Evolutionary conservation across 345 rosid genomes (phyloP), one percentile per base, ranked within the genome.

Genomic region (Mallotus nudiflorus): DNA sequence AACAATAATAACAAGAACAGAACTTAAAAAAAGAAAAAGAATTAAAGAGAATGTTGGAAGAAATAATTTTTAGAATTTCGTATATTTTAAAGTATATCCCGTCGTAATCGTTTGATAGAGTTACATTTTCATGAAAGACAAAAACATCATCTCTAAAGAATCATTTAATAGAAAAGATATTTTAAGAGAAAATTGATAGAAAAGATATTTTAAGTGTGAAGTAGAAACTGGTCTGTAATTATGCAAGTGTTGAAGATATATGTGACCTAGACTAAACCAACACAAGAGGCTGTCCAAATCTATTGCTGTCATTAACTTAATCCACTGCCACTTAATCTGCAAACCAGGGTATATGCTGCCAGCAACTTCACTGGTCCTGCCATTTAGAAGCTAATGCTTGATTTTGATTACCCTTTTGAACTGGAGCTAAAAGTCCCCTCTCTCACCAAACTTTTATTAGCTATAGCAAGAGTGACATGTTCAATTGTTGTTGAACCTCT

Each of bases 381-480:
- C 37, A 40, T 27, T 44, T 27, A 65, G 50, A 25, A 70, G 29
- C 69, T n/a, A 33, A 33, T 33, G 6, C 37, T 33, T n/a, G n/a
- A n/a, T n/a, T 67, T 69, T 44, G 50, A 71, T 73, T 76, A 71
- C 33, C 48, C 64, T 0, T 12, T 76, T 67, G 82, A 80, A 76
- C 48, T 64, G 64, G 73, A 53, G 66, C 77, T 71, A 67, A 68
- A 39, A 4, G 68, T 68, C 62, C 61, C 54, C 58, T 37, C 48
- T 71, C 72, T 37, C 59, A 83, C 81, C 84, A 37, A 67, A 72
- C 70, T 42, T 56, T 33, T 33, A 33, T 33, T 33, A 33, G 37
- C 37, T 6, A 33, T 6, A 3, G 6, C 4, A 33, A 33, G 6
- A 6, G 37, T 33, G 37, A 33, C 53, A 62, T 12, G 42, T 11